Percentiles rank a stretch among this genome's conserved stretches.
These are phyloP conservation scores for Saccharum officinarum DNA, from an alignment of 176 grass and related monocot genomes.

Conservation along the genomic window DNA sequence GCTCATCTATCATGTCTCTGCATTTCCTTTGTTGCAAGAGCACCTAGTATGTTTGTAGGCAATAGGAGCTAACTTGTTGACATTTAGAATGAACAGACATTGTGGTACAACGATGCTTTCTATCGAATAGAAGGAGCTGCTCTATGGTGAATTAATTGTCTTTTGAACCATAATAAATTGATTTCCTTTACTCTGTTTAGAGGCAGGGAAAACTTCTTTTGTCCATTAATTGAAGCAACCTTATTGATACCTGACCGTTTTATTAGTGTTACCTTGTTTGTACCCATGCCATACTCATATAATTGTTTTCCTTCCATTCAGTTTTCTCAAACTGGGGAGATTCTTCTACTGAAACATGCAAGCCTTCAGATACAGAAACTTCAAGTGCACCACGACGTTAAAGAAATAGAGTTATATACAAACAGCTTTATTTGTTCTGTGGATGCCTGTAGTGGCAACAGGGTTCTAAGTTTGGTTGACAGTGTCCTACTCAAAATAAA, in stretches of 20 bases:
- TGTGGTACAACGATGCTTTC: background rate
- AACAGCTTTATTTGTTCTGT: slow-evolving; percentile 70
- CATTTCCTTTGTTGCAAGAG: slow-evolving; percentile 30
- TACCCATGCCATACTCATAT: slow-evolving; percentile 29
- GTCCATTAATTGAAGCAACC: background rate
- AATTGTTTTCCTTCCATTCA: slow-evolving; percentile 43
- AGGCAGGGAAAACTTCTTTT: background rate
- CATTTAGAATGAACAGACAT: background rate
- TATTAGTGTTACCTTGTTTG: slow-evolving; percentile 16
- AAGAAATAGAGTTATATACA: slow-evolving; percentile 62
- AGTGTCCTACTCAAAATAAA: slow-evolving; percentile 62
- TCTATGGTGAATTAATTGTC: background rate
- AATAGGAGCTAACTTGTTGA: background rate
- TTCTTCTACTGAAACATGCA: slow-evolving; percentile 68
- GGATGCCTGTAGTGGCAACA: slow-evolving; percentile 44
- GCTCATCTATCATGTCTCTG: background rate
- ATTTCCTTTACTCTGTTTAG: slow-evolving; percentile 18
- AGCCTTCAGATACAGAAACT: slow-evolving; percentile 59
- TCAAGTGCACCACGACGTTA: slow-evolving; percentile 36
- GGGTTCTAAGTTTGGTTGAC: slow-evolving; percentile 62
- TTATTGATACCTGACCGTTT: slow-evolving; percentile 21
- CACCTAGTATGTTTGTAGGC: slow-evolving; percentile 10
- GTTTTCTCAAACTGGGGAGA: slow-evolving; percentile 74
- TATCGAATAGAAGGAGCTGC: background rate
- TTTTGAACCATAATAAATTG: slow-evolving; percentile 22